Conservation (phyloP, 2,329 filamentous ascomycete genomes). For the Talaromyces funiculosus region DNA sequence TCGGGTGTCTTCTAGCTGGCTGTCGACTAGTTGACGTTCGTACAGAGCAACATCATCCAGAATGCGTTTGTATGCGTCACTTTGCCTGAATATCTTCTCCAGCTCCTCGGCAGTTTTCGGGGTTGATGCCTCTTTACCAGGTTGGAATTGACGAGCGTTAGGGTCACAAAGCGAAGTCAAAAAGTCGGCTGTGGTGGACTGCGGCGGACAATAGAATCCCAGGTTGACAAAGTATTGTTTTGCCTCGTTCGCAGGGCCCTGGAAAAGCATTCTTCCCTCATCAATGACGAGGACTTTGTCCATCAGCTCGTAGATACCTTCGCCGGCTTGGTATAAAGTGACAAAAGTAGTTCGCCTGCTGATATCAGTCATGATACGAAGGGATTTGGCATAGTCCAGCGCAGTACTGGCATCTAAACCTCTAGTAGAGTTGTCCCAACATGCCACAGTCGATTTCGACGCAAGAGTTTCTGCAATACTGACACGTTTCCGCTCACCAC, state of each 20-base stretch:
- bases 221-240: constrained; percentile 61
- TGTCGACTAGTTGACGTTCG: constrained; percentile 52
- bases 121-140: constrained; percentile 59
- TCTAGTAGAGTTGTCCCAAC: constrained; percentile 75
- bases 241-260: constrained; percentile 57
- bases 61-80: constrained; percentile 56
- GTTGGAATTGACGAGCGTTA: constrained; percentile 62
- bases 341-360: constrained; percentile 65
- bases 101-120: constrained; percentile 67
- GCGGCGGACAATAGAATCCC: constrained; percentile 55
- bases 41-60: constrained; percentile 58
- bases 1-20: constrained; percentile 55
- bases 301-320: constrained; percentile 66
- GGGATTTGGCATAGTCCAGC: constrained; percentile 66
- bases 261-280: constrained; percentile 62
- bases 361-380: constrained; percentile 70
- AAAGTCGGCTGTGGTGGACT: constrained; percentile 69
- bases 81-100: constrained; percentile 60
- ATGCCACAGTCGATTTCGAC: constrained; percentile 66
- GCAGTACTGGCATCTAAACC: constrained; percentile 77
- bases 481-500: constrained; percentile 75
- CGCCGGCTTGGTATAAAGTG: constrained; percentile 66
- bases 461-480: constrained; percentile 72
- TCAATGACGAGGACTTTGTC: constrained; percentile 78
- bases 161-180: constrained; percentile 70